A percentile compares a stretch with the other conserved stretches of the same genome.
phyloP scores from a whole-genome alignment of 2,329 filamentous ascomycete genomes.

The Plenodomus biglobosus region DNA sequence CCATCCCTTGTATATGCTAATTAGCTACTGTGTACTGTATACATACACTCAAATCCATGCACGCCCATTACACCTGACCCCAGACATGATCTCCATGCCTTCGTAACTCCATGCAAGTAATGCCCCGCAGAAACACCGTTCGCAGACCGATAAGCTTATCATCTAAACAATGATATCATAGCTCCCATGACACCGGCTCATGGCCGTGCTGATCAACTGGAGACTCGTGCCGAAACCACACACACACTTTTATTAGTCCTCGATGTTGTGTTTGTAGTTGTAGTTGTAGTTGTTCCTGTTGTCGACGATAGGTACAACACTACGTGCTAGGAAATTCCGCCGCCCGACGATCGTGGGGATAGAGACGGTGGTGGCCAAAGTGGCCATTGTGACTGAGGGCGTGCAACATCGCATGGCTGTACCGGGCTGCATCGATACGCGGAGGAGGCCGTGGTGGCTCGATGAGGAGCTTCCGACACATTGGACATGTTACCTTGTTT shows the following conservation, averaged over 20 bases:
- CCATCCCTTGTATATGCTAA: not conserved
- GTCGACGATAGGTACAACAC: not conserved
- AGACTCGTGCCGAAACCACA: not conserved
- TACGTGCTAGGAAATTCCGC: not conserved
- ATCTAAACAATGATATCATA: constrained; percentile 20
- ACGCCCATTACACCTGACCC: not conserved
- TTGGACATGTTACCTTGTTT: constrained; percentile 43
- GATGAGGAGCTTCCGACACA: constrained; percentile 40
- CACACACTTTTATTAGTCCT: not conserved
- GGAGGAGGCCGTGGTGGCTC: constrained; percentile 19
- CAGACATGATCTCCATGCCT: not conserved
- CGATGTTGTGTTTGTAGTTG: not conserved
- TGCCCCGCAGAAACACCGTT: constrained; percentile 12
- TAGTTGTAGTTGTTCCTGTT: not conserved
- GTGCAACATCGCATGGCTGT: constrained; percentile 6
- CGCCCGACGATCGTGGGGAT: not conserved
- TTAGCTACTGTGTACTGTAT: not conserved
- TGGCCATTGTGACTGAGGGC: constrained; percentile 10
- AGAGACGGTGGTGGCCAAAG: no score
- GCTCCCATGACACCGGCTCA: not conserved
- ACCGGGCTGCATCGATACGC: not conserved
- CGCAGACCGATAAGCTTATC: constrained; percentile 6
- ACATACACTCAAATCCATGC: constrained; percentile 2
- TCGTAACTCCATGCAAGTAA: not conserved
- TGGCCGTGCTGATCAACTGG: not conserved